Conservation (phyloP, 495 filamentous ascomycete species). For the Physcia stellaris region DNA sequence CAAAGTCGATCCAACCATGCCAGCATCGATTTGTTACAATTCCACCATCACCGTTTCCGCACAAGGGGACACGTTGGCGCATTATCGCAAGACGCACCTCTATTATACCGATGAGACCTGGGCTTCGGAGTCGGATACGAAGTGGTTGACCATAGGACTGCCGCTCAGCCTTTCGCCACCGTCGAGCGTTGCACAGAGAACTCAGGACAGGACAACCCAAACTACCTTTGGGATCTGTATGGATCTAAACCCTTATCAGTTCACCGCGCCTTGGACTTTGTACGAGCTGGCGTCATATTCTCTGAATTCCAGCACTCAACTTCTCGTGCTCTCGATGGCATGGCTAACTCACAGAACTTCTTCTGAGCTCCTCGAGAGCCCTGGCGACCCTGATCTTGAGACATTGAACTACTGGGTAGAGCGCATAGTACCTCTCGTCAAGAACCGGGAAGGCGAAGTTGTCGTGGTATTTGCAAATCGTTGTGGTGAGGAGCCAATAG, state of each 20-base stretch:
- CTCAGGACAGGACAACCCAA: slow-evolving; percentile 14
- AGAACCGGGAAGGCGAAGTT: slow-evolving; percentile 33
- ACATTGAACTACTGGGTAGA: slow-evolving; percentile 87
- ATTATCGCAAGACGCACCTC: slow-evolving; percentile 83
- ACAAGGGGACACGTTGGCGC: slow-evolving; percentile 53
- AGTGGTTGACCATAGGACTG: slow-evolving; percentile 31
- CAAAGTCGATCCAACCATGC: slow-evolving; percentile 17
- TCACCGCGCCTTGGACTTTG: slow-evolving; percentile 58
- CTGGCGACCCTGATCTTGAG: slow-evolving; percentile 54
- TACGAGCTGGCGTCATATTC: slow-evolving; percentile 82
- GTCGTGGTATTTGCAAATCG: slow-evolving; percentile 79
- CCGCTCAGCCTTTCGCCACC: background rate
- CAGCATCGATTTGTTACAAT: slow-evolving; percentile 52
- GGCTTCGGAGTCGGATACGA: slow-evolving; percentile 60
- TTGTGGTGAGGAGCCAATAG: slow-evolving; percentile 32
- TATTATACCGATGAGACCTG: slow-evolving; percentile 89
- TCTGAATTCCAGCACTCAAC: slow-evolving; percentile 46
- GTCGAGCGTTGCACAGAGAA: background rate
- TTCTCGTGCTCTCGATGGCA: slow-evolving; percentile 78
- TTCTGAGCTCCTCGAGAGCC: slow-evolving; percentile 29
- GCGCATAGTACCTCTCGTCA: slow-evolving; percentile 53
- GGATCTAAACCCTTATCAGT: slow-evolving; percentile 59
- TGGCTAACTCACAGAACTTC: slow-evolving; percentile 54
- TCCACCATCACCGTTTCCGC: slow-evolving; percentile 67
- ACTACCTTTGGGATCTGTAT: slow-evolving; percentile 82